phyloP scores from a whole-genome alignment of 2,329 filamentous ascomycete species.

The Torrubiellomyces zombiae region DNA sequence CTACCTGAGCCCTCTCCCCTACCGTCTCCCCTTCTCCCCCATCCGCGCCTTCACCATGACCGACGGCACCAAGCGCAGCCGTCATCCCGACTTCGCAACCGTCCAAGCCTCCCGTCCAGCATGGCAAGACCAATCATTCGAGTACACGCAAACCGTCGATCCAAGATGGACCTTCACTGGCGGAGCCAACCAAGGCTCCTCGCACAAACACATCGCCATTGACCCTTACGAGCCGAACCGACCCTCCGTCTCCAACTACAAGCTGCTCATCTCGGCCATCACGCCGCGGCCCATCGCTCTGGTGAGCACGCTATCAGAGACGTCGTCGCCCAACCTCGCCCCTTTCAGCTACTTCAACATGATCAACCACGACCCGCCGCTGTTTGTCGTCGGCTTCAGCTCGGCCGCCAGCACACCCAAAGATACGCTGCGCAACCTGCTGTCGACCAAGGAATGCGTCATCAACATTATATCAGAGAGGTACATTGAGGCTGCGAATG shows the following conservation, averaged over 20 bases:
- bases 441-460: conserved; percentile 56
- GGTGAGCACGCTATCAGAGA: conserved; percentile 42
- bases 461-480: conserved; percentile 80
- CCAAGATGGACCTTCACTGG: conserved; percentile 49
- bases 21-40: too few species aligned
- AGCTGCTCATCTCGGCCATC: conserved; percentile 70
- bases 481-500: conserved; percentile 77
- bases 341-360: conserved; percentile 81
- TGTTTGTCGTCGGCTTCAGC: conserved; percentile 50
- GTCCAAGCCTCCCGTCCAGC: conserved; percentile 50
- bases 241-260: conserved; percentile 63
- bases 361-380: conserved; percentile 70
- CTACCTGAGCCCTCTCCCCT: too few species aligned
- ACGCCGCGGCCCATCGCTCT: conserved; percentile 67
- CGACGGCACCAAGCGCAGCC: conserved; percentile 35
- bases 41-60: conserved; percentile 8
- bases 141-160: conserved; percentile 44
- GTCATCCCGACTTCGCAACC: conserved; percentile 58
- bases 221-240: conserved; percentile 63
- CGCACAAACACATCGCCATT: conserved; percentile 50
- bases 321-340: conserved; percentile 52
- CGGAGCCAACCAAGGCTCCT: conserved; percentile 38
- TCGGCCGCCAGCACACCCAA: conserved; percentile 39
- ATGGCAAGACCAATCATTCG: conserved; percentile 36
- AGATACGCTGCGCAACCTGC: conserved; percentile 62